Evolutionary conservation across 257 asterid species (phyloP).

Genomic region (Solanum chmielewskii): DNA sequence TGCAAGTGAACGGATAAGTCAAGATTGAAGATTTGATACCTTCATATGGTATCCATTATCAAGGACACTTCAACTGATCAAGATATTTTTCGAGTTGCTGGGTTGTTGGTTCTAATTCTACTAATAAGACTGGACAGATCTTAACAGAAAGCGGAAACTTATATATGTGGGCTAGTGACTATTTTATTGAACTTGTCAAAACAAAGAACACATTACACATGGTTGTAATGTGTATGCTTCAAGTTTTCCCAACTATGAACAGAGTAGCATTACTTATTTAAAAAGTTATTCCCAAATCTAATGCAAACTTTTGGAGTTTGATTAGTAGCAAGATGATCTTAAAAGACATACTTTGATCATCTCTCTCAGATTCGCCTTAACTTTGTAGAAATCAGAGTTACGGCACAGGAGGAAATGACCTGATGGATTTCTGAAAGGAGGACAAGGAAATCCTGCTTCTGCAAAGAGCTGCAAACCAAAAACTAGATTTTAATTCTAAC

Average conservation of each 20-base stretch:
- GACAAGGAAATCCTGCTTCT: slow-evolving; percentile 93
- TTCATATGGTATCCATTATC: too few species aligned
- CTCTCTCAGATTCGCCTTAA: slow-evolving; percentile 85
- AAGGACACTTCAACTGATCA: too few species aligned
- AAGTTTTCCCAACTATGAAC: neutral
- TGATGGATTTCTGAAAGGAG: slow-evolving; percentile 75
- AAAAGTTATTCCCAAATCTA: neutral
- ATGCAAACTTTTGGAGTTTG: neutral
- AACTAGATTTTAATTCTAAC: neutral
- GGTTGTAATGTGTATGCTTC: neutral
- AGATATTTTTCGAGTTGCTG: too few species aligned
- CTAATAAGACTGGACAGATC: neutral
- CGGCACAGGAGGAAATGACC: slow-evolving; percentile 87
- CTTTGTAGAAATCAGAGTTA: slow-evolving; percentile 89
- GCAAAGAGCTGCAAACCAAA: slow-evolving; percentile 67
- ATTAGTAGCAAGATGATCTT: neutral
- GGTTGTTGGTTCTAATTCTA: too few species aligned
- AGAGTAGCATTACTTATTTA: neutral
- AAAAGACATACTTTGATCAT: slow-evolving; percentile 64
- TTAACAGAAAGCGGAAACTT: neutral
- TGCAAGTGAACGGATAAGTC: too few species aligned
- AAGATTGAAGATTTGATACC: too few species aligned
- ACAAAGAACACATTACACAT: too few species aligned
- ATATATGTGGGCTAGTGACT: neutral
- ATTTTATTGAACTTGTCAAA: neutral